phyloP scores from a whole-genome alignment of 2,329 filamentous ascomycete species.

The Aureobasidium sp. region DNA sequence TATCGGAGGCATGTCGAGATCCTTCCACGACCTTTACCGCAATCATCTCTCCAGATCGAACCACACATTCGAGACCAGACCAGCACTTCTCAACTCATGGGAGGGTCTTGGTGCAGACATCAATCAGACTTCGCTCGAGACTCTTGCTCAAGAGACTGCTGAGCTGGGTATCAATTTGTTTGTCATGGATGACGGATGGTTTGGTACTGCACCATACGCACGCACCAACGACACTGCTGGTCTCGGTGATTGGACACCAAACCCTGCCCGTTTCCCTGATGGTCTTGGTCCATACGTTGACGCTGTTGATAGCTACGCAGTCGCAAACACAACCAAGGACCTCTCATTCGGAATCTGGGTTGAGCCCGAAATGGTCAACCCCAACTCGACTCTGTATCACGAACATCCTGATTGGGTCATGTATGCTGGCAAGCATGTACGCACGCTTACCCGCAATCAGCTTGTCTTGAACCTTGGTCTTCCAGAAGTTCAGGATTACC shows the following conservation, averaged over 20 bases:
- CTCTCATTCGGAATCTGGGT: constrained; percentile 60
- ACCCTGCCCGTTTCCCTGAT: constrained; percentile 52
- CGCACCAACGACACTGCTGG: constrained; percentile 52
- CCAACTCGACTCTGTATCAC: constrained; percentile 53
- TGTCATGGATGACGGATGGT: constrained; percentile 63
- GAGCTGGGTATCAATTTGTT: constrained; percentile 56
- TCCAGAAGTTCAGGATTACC: constrained; percentile 56
- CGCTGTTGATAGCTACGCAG: constrained; percentile 44
- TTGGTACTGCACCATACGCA: constrained; percentile 52
- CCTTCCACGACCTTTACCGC: constrained; percentile 55
- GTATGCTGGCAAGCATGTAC: constrained; percentile 50
- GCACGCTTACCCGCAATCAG: constrained; percentile 51
- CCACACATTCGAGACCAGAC: constrained; percentile 46
- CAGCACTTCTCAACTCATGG: constrained; percentile 59
- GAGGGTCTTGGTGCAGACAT: constrained; percentile 55
- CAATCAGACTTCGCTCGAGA: constrained; percentile 50
- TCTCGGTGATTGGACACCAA: constrained; percentile 57
- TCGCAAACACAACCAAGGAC: constrained; percentile 41
- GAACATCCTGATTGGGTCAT: constrained; percentile 60
- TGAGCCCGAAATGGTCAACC: constrained; percentile 62
- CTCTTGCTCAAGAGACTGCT: constrained; percentile 50
- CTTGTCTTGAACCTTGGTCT: constrained; percentile 57
- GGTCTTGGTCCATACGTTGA: constrained; percentile 49
- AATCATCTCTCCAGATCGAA: constrained; percentile 55
- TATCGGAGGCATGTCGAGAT: constrained; percentile 55